Conservation (phyloP, 2,329 filamentous ascomycete species). For the Sporothrix mexicana region DNA sequence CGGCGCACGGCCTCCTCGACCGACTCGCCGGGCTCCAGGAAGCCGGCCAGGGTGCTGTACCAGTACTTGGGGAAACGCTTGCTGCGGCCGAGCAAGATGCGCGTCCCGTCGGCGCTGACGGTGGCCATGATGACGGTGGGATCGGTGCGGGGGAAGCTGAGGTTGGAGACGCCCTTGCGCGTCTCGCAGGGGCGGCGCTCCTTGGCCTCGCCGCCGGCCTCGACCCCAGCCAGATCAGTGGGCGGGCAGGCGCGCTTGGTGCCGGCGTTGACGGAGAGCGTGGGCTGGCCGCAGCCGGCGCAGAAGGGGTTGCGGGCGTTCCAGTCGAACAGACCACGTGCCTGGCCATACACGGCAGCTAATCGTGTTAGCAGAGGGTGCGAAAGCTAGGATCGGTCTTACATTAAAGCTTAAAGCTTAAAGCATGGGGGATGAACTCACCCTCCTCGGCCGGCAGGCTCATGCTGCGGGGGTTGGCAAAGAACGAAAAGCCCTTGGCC, state of each 20-base stretch:
- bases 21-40: constrained; percentile 83
- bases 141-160: constrained; percentile 90
- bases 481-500: constrained; percentile 67
- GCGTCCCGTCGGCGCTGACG: constrained; percentile 77
- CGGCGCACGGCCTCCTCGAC: constrained; percentile 83
- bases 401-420: background rate
- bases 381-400: too few species aligned
- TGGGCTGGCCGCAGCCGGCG: constrained; percentile 82
- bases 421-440: constrained; percentile 40
- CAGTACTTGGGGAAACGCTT: constrained; percentile 82
- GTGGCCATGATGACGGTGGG: constrained; percentile 96
- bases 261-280: constrained; percentile 77
- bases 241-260: constrained; percentile 82
- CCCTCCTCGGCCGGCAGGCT: constrained; percentile 55
- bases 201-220: constrained; percentile 51
- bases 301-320: constrained; percentile 93
- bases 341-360: constrained; percentile 92
- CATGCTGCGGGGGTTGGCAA: constrained; percentile 60
- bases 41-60: constrained; percentile 89
- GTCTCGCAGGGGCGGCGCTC: constrained; percentile 77
- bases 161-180: constrained; percentile 83
- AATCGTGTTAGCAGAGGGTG: background rate
- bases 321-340: constrained; percentile 89
- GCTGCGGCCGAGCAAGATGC: constrained; percentile 81
- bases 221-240: constrained; percentile 63